Percentiles rank a stretch among this genome's conserved stretches.
These are phyloP conservation scores for Collybiopsis confluens DNA, from an alignment of 768 basidiomycete species.

Conservation along the genomic window DNA sequence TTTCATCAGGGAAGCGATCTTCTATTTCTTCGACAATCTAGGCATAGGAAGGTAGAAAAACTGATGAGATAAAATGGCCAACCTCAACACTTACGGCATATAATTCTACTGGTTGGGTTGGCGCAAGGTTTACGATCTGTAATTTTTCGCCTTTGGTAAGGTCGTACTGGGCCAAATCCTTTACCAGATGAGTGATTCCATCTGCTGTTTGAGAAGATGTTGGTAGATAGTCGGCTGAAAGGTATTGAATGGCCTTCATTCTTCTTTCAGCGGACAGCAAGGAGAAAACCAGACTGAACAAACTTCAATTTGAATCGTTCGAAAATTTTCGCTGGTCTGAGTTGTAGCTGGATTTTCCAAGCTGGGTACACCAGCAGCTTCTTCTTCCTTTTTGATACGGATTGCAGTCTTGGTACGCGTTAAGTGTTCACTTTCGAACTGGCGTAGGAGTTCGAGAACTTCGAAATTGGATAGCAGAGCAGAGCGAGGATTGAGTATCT, in stretches of 20 bases:
- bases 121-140: constrained; percentile 87
- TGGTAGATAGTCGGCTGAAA: constrained; percentile 72
- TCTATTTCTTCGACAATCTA: constrained; percentile 93
- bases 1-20: constrained; percentile 67
- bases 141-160: constrained; percentile 92
- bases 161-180: constrained; percentile 58
- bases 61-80: not conserved
- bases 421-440: constrained; percentile 72
- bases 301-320: constrained; percentile 86
- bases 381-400: constrained; percentile 77
- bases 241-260: constrained; percentile 76
- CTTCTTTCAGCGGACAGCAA: not conserved
- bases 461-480: constrained; percentile 89
- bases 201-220: constrained; percentile 59
- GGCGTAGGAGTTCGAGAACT: constrained; percentile 71
- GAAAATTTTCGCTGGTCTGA: constrained; percentile 73
- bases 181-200: constrained; percentile 62
- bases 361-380: constrained; percentile 33
- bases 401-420: constrained; percentile 65
- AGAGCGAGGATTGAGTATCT: constrained; percentile 69
- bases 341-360: constrained; percentile 34
- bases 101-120: constrained; percentile 77
- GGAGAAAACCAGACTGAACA: constrained; percentile 13
- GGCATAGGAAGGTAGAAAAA: not conserved
- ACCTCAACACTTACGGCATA: constrained; percentile 65